A percentile compares a stretch with the other conserved stretches of the same genome.
phyloP scores from a whole-genome alignment of 345 rosid species.

The Syzygium aromaticum region DNA sequence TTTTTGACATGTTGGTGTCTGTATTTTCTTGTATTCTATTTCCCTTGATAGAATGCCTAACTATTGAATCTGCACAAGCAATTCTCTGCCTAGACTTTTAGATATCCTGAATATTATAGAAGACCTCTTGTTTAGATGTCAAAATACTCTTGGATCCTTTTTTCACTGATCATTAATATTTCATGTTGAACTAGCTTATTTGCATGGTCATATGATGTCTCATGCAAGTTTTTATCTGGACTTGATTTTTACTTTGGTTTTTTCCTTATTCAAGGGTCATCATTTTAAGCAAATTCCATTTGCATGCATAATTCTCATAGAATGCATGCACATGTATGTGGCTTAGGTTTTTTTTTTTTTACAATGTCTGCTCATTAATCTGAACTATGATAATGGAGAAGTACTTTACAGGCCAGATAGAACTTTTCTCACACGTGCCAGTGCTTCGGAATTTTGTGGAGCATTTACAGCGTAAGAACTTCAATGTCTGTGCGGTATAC shows the following conservation, averaged over 20 bases:
- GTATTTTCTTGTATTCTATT: neutral
- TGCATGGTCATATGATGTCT: neutral
- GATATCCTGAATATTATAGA: neutral
- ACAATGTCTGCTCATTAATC: neutral
- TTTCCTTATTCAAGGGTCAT: neutral
- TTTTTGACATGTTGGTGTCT: neutral
- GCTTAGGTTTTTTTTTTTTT: neutral
- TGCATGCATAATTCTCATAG: neutral
- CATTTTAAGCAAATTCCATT: neutral
- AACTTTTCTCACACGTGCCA: constrained; percentile 83
- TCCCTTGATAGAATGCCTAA: neutral
- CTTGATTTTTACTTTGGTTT: neutral
- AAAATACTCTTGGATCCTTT: neutral
- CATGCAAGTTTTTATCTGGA: neutral
- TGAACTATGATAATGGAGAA: neutral
- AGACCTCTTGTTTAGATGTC: neutral
- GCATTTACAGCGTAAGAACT: constrained; percentile 76
- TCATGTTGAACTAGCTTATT: neutral
- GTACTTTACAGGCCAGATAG: constrained; percentile 64
- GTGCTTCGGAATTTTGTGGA: constrained; percentile 84
- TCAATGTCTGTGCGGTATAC: constrained; percentile 78
- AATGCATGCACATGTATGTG: neutral
- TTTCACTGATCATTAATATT: neutral
- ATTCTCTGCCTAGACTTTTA: neutral
- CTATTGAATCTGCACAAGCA: neutral